Evolutionary conservation across 176 grass and related monocot species (phyloP).

Genomic region (Aegilops umbellulata): DNA sequence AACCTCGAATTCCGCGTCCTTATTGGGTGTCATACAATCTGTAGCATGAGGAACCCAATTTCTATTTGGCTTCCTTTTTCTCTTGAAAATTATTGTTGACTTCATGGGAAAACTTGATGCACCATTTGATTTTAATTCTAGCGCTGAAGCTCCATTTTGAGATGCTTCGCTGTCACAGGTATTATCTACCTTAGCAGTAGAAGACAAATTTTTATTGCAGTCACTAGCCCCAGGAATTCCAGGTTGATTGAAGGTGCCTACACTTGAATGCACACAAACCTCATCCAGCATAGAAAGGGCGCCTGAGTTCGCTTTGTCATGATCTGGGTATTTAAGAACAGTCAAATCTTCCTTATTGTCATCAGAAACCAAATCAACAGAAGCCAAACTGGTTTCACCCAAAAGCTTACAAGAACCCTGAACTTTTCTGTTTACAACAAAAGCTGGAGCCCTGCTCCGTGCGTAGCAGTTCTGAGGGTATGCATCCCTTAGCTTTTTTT

Average conservation of each 20-base stretch:
- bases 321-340: constrained; percentile 12
- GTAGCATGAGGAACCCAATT: constrained; percentile 20
- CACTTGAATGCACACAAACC: constrained; percentile 33
- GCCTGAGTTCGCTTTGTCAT: constrained; percentile 17
- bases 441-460: constrained; percentile 37
- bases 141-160: constrained; percentile 42
- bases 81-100: constrained; percentile 51
- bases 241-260: constrained; percentile 24
- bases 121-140: constrained; percentile 49
- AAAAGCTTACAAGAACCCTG: constrained; percentile 35
- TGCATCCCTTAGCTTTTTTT: constrained; percentile 54
- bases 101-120: constrained; percentile 44
- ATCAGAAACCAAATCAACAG: constrained; percentile 35
- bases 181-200: constrained; percentile 31
- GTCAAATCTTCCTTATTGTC: constrained; percentile 17
- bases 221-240: constrained; percentile 31
- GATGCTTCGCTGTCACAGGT: constrained; percentile 48
- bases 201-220: constrained; percentile 22
- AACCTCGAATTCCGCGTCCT: constrained; percentile 34
- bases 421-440: constrained; percentile 49
- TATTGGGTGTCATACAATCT: constrained; percentile 38
- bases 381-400: constrained; percentile 30
- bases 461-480: constrained; percentile 53
- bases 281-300: constrained; percentile 29
- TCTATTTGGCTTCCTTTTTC: constrained; percentile 60